Percentiles rank a stretch among this genome's conserved stretches.
phyloP scores from a whole-genome alignment of 2,329 filamentous ascomycete genomes.

The Ophiosphaerella korrae region DNA sequence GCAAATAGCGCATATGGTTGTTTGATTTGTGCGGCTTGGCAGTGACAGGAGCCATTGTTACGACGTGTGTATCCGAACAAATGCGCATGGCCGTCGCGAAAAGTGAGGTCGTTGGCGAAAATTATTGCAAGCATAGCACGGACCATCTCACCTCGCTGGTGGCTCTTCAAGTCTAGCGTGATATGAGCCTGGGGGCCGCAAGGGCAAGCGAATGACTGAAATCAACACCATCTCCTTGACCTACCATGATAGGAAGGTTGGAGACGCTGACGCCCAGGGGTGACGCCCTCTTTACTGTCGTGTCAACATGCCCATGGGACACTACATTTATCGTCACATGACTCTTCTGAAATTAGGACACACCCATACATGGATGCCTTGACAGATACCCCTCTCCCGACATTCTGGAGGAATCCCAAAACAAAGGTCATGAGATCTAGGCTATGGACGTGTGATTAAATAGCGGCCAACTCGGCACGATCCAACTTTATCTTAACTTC shows the following conservation, averaged over 20 bases:
- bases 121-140: slow-evolving; percentile 38
- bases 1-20: slow-evolving; percentile 26
- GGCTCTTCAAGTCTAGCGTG: background rate
- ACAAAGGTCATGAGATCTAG: no score
- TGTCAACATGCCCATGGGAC: no score
- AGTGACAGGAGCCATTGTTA: slow-evolving; percentile 37
- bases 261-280: background rate
- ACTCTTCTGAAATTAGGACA: no score
- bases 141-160: background rate
- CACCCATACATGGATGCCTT: no score
- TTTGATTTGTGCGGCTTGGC: slow-evolving; percentile 28
- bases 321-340: no score
- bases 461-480: no score
- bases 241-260: slow-evolving; percentile 9
- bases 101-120: slow-evolving; percentile 33
- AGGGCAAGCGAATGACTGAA: slow-evolving; percentile 21
- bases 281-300: no score
- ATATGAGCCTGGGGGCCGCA: slow-evolving; percentile 3
- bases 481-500: no score
- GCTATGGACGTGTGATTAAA: no score
- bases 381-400: no score
- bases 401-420: no score
- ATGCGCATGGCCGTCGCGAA: slow-evolving; percentile 24
- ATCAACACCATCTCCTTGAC: slow-evolving; percentile 12
- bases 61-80: slow-evolving; percentile 11